Evolutionary conservation across 2,329 filamentous ascomycete species (phyloP).

Genomic region (Aspergillus brunneoviolaceus): DNA sequence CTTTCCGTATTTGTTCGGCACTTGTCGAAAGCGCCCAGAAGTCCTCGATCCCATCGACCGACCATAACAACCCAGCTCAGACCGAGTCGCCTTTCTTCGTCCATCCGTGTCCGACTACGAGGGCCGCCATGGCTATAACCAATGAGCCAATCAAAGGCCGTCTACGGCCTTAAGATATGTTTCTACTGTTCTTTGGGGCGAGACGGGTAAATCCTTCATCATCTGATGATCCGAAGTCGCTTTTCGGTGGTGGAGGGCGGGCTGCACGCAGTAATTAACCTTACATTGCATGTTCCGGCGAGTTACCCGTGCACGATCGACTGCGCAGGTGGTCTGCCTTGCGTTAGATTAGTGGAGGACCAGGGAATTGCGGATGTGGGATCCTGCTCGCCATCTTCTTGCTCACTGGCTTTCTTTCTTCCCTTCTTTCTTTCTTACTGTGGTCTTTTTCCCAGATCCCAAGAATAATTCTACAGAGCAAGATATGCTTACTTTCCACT

Average conservation of each 20-base stretch:
- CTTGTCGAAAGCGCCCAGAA: background rate
- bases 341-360: background rate
- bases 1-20: background rate
- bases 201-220: background rate
- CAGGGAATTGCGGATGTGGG: background rate
- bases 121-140: background rate
- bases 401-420: too few species aligned
- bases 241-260: background rate
- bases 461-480: too few species aligned
- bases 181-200: background rate
- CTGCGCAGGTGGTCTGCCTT: slow-evolving; percentile 13
- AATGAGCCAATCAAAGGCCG: background rate
- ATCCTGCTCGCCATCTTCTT: background rate
- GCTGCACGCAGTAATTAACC: slow-evolving; percentile 29
- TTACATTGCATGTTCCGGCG: slow-evolving; percentile 27
- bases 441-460: too few species aligned
- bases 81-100: slow-evolving; percentile 1
- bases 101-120: background rate
- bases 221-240: slow-evolving; percentile 1
- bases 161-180: background rate
- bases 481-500: too few species aligned
- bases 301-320: slow-evolving; percentile 23
- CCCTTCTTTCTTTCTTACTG: too few species aligned
- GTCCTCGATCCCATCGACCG: background rate
- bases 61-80: background rate